Conservation (phyloP, 148 eudicot genomes). For the Nepenthes mirabilis region DNA sequence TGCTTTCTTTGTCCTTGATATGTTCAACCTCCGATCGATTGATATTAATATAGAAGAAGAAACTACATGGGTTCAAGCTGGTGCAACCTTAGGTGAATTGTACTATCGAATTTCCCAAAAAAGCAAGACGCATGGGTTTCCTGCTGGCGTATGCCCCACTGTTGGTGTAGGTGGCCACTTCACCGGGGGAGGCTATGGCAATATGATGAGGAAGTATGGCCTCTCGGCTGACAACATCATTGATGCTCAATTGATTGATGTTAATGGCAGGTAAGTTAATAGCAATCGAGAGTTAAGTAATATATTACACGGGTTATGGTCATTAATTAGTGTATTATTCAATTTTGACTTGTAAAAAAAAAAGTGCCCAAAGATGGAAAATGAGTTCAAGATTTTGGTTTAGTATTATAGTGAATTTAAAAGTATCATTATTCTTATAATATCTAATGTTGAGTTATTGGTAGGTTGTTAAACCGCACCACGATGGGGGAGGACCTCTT, state of each 20-base stretch:
- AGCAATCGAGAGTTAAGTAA: background rate
- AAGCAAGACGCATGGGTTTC: slow-evolving; percentile 28
- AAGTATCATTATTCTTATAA: background rate
- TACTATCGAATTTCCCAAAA: slow-evolving; percentile 20
- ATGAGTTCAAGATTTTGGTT: too few relatives aligned
- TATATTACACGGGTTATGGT: background rate
- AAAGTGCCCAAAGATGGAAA: too few relatives aligned
- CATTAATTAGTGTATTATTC: background rate
- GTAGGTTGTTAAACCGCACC: slow-evolving; percentile 4
- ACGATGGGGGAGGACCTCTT: slow-evolving; percentile 14
- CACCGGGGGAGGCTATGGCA: slow-evolving; percentile 31
- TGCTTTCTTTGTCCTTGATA: slow-evolving; percentile 23
- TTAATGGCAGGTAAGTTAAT: slow-evolving; percentile 7
- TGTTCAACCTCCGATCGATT: slow-evolving; percentile 28
- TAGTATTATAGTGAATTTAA: too few relatives aligned
- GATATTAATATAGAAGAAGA: slow-evolving; percentile 11
- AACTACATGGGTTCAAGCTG: slow-evolving; percentile 23
- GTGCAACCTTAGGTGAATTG: slow-evolving; percentile 9
- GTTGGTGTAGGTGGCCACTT: slow-evolving; percentile 33
- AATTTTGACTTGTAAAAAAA: too few relatives aligned
- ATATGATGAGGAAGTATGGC: slow-evolving; percentile 28
- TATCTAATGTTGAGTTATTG: too few relatives aligned
- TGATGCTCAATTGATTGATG: slow-evolving; percentile 27
- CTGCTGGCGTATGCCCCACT: slow-evolving; percentile 29
- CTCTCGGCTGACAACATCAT: slow-evolving; percentile 20